A percentile compares a stretch with the other conserved stretches of the same genome.
Conservation (phyloP, 2,329 filamentous ascomycete genomes). For the Diaporthe destruens region DNA sequence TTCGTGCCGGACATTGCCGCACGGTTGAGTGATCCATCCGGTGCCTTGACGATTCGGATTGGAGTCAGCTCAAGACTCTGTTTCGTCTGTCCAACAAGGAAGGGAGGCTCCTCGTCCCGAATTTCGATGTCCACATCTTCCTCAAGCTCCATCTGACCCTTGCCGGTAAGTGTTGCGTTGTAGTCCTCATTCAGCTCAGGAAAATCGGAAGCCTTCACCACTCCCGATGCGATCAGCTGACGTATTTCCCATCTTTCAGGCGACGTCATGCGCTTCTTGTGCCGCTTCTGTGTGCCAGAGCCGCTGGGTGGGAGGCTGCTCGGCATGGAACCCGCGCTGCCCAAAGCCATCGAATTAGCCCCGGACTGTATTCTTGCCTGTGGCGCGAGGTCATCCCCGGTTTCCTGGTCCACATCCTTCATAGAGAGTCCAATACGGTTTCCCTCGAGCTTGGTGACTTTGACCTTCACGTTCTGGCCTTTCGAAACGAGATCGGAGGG, state of each 20-base stretch:
- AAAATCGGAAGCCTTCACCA: conserved; percentile 92
- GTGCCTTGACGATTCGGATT: conserved; percentile 96
- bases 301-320: conserved; percentile 64
- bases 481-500: conserved; percentile 87
- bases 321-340: conserved; percentile 57
- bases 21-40: conserved; percentile 96
- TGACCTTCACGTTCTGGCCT: conserved; percentile 90
- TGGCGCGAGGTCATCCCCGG: conserved; percentile 85
- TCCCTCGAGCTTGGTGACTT: conserved; percentile 88
- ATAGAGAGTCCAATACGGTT: conserved; percentile 89
- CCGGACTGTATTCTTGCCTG: conserved; percentile 85
- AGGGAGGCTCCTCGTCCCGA: conserved; percentile 94
- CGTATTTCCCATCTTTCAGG: conserved; percentile 98
- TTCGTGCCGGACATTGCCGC: conserved; percentile 94
- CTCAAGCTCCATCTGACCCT: conserved; percentile 90
- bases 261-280: conserved; percentile 94
- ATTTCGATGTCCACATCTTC: conserved; percentile 98
- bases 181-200: conserved; percentile 96
- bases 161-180: conserved; percentile 85
- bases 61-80: conserved; percentile 95
- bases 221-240: conserved; percentile 94
- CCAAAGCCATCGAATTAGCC: conserved; percentile 87
- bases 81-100: conserved; percentile 95
- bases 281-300: conserved; percentile 66
- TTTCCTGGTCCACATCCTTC: conserved; percentile 95